phyloP scores from a whole-genome alignment of 176 grass and related monocot genomes.

The Oryza australiensis region DNA sequence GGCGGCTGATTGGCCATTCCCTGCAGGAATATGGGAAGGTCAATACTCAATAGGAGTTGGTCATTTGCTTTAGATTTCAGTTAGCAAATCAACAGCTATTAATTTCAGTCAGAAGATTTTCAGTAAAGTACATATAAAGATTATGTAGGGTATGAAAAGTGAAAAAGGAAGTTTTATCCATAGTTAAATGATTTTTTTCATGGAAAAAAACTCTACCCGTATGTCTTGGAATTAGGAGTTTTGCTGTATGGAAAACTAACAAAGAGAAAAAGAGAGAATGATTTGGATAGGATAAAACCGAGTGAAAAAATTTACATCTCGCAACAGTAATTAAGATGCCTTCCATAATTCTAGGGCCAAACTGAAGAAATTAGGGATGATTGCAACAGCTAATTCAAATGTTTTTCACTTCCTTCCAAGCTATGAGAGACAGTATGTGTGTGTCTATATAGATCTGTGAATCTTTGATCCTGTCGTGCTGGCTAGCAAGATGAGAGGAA shows the following conservation, averaged over 20 bases:
- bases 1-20: not conserved
- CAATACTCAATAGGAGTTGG: not conserved
- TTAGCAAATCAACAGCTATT: not conserved
- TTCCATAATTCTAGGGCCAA: not conserved
- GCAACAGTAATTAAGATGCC: not conserved
- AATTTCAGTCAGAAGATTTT: not conserved
- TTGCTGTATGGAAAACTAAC: not conserved
- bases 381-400: conserved; percentile 14
- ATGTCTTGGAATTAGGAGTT: not conserved
- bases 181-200: not conserved
- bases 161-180: not conserved
- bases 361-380: not conserved
- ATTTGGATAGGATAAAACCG: not conserved
- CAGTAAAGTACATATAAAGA: not conserved
- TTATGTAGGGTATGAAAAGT: not conserved
- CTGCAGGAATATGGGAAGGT: not conserved
- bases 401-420: not conserved
- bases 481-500: not conserved
- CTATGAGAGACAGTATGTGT: not conserved
- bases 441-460: not conserved
- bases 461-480: conserved; percentile 20
- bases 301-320: not conserved
- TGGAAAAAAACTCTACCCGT: not conserved
- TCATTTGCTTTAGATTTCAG: not conserved
- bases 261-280: not conserved